Percentiles rank a stretch among this genome's conserved stretches.
phyloP scores from a whole-genome alignment of 1,139 yeast genomes.

The Sugiyamaella sp. region DNA sequence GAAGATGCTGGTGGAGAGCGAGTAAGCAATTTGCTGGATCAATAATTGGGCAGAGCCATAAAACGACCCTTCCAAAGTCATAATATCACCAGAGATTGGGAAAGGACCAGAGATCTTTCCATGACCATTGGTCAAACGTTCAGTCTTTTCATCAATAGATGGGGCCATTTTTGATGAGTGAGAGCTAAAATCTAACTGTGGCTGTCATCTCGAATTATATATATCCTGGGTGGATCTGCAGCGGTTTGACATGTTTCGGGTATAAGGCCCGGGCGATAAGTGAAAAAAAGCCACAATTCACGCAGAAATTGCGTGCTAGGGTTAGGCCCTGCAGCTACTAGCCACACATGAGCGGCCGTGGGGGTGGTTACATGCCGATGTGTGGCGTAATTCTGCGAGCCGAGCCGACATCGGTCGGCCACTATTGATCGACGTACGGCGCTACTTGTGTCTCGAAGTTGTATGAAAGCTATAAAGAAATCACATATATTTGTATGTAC shows the following conservation, averaged over 20 bases:
- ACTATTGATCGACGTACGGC: too few species aligned
- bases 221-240: constrained; percentile 4
- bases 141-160: constrained; percentile 20
- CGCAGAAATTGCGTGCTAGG: constrained; percentile 14
- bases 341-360: constrained; percentile 8
- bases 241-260: not conserved
- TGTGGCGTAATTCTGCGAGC: constrained; percentile 1
- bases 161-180: constrained; percentile 19
- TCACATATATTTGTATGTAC: too few species aligned
- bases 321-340: constrained; percentile 2
- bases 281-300: constrained; percentile 8
- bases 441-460: too few species aligned
- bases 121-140: constrained; percentile 14
- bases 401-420: too few species aligned
- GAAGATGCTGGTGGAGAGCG: constrained; percentile 66
- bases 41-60: constrained; percentile 59
- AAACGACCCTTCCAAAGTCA: constrained; percentile 33
- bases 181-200: not conserved
- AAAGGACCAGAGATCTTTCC: constrained; percentile 21
- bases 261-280: not conserved
- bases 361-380: not conserved
- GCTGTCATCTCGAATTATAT: constrained; percentile 4
- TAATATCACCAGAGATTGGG: constrained; percentile 31
- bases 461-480: too few species aligned
- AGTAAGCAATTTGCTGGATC: constrained; percentile 66